phyloP scores from a whole-genome alignment of 257 asterid species.

The Jacaranda mimosifolia region DNA sequence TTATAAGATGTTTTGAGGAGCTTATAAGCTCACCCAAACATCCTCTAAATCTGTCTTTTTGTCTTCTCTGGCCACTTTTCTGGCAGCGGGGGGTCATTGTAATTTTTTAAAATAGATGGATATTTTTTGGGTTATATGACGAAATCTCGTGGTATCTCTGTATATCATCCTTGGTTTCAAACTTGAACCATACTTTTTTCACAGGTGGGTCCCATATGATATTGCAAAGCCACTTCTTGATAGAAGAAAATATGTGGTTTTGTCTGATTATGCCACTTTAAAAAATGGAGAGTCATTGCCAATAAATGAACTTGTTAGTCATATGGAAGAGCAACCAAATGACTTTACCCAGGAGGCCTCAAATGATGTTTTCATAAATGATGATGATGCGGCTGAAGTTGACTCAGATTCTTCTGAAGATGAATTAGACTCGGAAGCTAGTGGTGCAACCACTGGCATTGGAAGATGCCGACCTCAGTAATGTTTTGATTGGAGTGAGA shows the following conservation, averaged over 20 bases:
- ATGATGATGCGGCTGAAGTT: conserved; percentile 66
- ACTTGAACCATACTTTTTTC: conserved; percentile 30
- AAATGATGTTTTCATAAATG: conserved; percentile 53
- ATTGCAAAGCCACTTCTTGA: conserved; percentile 78
- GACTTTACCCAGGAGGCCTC: conserved; percentile 54
- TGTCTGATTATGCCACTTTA: conserved; percentile 64
- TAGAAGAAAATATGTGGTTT: conserved; percentile 66
- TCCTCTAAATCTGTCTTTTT: too few relatives aligned
- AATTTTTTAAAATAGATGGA: too few relatives aligned
- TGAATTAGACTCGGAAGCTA: conserved; percentile 50
- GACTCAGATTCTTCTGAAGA: conserved; percentile 73
- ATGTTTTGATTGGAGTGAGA: conserved; percentile 70
- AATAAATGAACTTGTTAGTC: conserved; percentile 41
- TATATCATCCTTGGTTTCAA: neutral
- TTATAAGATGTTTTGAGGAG: too few relatives aligned
- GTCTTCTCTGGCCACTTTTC: too few relatives aligned
- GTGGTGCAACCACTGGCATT: conserved; percentile 31
- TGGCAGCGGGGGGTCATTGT: too few relatives aligned
- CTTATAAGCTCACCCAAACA: too few relatives aligned
- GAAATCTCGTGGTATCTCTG: neutral
- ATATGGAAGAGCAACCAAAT: conserved; percentile 59
- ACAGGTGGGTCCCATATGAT: conserved; percentile 91
- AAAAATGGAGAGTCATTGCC: conserved; percentile 50
- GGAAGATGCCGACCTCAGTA: conserved; percentile 61
- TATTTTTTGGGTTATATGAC: too few relatives aligned